Evolutionary conservation across 2,329 filamentous ascomycete genomes (phyloP), one percentile per base, ranked within the genome.

Genomic region (Magnaporthiopsis rhizophila): DNA sequence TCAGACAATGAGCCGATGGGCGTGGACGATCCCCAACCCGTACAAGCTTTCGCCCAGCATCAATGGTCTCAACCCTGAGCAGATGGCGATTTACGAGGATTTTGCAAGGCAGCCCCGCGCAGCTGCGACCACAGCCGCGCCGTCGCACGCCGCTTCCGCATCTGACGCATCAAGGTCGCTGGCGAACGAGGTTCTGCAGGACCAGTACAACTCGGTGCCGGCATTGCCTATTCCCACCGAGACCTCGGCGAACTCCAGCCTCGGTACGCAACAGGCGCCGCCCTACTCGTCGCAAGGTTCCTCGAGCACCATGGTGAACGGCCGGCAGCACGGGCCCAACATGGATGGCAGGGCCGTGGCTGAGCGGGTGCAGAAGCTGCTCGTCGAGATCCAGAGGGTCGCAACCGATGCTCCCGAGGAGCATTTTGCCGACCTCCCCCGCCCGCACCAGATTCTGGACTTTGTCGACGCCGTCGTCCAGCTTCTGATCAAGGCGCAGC

Each of bases 21-120:
- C 93, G 9, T 89, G 92, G 77, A 93, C 92, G 58, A 97, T 99
- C 67, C 94, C 94, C 0, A 91, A 95, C 69, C 95, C 95, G 0
- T 99, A 92, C 79, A 92, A 95, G 71, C 86, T 97, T 69, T 89
- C 89, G 53, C 88, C 91, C 15, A 84, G 75, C 66, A 72, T 80
- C 64, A 75, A 76, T 62, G 94, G 94, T 5, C 79, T 99, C 62
- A 98, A 97, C 72, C 83, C 89, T 30, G 92, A 97, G 71, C 95
- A 99, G 72, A 86, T 98, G 80, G 91, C 91, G 13, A 96, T 99
- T 32, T 99, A 99, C 72, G 93, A 98, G 72, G 93, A 98, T 67
- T 99, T 99, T 75, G 92, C 91, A 12, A 85, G 92, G 64, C 92
- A 96, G 73, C 89, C 91, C 34, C 89, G 92, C 64, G 85, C 83